These are phyloP conservation scores for Dendrocalamus sinicus DNA, from an alignment of 176 grass and related monocot genomes.

Conservation along the genomic window DNA sequence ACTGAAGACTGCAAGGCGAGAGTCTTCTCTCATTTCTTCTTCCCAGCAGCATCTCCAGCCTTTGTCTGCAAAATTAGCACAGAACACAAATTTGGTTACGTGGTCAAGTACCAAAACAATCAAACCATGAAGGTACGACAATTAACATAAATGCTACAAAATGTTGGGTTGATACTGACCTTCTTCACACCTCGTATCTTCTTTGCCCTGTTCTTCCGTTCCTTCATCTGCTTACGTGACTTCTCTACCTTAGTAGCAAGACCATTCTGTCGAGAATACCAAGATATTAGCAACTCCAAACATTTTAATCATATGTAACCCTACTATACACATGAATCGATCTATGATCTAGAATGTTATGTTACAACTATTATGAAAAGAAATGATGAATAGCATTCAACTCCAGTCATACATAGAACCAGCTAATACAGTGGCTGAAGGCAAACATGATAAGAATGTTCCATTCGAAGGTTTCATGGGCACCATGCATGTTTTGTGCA, in stretches of 20 bases:
- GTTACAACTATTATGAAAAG: neutral
- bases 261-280: slow-evolving; percentile 61
- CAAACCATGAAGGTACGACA: neutral
- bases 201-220: slow-evolving; percentile 86
- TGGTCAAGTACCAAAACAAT: neutral
- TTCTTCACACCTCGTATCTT: slow-evolving; percentile 94
- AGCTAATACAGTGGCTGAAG: neutral
- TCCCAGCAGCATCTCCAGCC: slow-evolving; percentile 80
- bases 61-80: slow-evolving; percentile 62
- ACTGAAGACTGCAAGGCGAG: neutral
- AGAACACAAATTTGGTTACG: neutral
- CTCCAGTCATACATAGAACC: neutral
- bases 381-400: neutral
- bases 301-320: neutral
- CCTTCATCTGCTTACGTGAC: slow-evolving; percentile 96
- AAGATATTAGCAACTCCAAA: slow-evolving; percentile 18
- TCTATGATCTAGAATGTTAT: neutral
- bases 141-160: neutral
- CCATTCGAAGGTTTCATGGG: neutral
- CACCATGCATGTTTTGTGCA: neutral
- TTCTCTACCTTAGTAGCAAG: slow-evolving; percentile 95
- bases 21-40: slow-evolving; percentile 72
- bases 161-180: slow-evolving; percentile 24
- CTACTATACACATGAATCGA: neutral
- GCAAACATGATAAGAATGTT: neutral